Conservation (phyloP, 2,329 filamentous ascomycete species). For the Thermothelomyces thermophilus region DNA sequence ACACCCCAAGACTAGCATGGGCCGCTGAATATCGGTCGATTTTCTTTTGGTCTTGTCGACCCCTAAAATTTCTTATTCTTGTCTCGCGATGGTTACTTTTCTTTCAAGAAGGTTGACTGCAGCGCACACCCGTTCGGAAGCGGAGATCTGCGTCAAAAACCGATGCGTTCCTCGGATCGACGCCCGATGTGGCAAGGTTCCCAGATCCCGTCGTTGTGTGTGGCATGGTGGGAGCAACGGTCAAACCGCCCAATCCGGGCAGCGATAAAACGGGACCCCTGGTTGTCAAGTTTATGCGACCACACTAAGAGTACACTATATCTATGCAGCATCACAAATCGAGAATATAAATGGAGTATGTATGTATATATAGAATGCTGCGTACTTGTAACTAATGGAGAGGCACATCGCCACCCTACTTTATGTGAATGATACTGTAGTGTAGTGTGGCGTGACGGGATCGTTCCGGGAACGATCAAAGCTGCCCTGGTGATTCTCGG, state of each 20-base stretch:
- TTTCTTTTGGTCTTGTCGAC: neutral
- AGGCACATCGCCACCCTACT: too few relatives aligned
- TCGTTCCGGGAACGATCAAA: neutral
- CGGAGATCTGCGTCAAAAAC: neutral
- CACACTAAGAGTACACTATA: neutral
- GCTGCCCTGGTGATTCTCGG: neutral
- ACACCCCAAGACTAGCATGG: neutral
- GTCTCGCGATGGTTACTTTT: too few relatives aligned
- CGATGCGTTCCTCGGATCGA: neutral
- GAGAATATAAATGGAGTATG: too few relatives aligned
- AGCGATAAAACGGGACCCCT: neutral
- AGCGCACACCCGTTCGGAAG: neutral
- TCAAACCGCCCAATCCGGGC: neutral
- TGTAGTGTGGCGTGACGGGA: too few relatives aligned
- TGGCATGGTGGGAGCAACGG: neutral
- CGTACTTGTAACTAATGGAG: too few relatives aligned
- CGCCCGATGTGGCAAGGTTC: constrained; percentile 11
- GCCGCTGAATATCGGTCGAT: neutral
- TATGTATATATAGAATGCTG: too few relatives aligned
- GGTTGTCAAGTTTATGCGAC: constrained; percentile 2
- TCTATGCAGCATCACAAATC: too few relatives aligned
- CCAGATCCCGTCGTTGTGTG: constrained; percentile 1
- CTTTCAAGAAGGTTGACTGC: too few relatives aligned
- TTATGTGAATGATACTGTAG: too few relatives aligned
- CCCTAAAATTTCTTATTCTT: too few relatives aligned